Conservation (phyloP, 441 rosid species). For the Adansonia madagascariensis region DNA sequence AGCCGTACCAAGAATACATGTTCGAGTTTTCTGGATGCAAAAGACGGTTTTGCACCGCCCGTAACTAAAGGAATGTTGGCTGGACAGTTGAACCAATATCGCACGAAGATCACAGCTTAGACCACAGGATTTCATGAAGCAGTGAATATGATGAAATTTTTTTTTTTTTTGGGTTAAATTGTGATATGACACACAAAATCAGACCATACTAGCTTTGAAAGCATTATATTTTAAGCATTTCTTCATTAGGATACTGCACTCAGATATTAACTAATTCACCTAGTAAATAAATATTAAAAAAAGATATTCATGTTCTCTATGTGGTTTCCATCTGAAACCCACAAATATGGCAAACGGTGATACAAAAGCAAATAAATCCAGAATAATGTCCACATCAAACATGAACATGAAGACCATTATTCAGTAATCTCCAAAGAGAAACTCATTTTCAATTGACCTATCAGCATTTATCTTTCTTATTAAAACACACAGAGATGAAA, state of each 20-base stretch:
- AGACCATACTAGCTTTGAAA: neutral
- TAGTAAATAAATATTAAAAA: neutral
- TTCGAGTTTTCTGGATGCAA: neutral
- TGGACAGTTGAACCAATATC: neutral
- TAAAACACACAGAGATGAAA: neutral
- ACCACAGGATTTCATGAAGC: neutral
- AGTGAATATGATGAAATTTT: neutral
- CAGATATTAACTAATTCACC: neutral
- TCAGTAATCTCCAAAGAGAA: neutral
- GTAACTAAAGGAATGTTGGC: neutral
- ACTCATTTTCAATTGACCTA: neutral
- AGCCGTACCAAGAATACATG: conserved; percentile 19
- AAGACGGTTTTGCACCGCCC: neutral
- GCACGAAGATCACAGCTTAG: neutral
- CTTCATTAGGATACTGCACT: neutral
- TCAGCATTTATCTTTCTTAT: neutral
- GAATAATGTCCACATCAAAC: neutral
- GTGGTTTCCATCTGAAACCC: neutral
- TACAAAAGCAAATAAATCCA: neutral
- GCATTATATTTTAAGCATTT: neutral
- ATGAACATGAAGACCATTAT: neutral
- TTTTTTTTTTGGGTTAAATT: neutral
- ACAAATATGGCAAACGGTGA: neutral
- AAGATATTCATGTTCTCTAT: neutral
- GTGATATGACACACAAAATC: neutral